Base-by-base conservation (phyloP, 2,329 filamentous ascomycete genomes). In the Ceratocystis papillata region DNA sequence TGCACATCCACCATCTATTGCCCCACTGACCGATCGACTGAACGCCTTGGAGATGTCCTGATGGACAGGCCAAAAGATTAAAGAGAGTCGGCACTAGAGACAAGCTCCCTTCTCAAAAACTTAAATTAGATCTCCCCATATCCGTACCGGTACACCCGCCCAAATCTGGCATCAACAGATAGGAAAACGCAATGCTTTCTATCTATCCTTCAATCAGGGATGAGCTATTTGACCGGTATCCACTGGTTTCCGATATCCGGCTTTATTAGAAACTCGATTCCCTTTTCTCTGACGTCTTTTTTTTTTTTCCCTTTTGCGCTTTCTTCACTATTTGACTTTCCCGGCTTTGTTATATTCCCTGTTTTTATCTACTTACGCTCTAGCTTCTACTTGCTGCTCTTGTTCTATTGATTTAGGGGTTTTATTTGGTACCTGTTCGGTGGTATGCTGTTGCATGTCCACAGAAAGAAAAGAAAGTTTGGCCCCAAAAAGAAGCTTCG, bases 331-430 rank as follows among this genome's bases (percentile, higher is more conserved):
- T 41, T 28, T 53, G 48, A 25, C 12, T 37, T 33, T 37, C 2
- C 20, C 15, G 28, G 20, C 55, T 59, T 59, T 22, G 55, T 59
- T 55, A 55, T 59, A 59, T 59, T 59, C 55, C 55, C 55, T 28
- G 28, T 33, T 41, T 41, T 15, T 15, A 41, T 41, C 25, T 59
- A 30, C 25, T 25, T 20, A 37, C 55, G 33, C 55, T 37, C 55
- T 33, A 30, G 55, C 55, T 59, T 53, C 25, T 53, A 22, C 10
- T 53, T 10, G 12, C 25, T 53, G 48, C 25, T 53, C 48, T 53
- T 59, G 12, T 59, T 55, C 25, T 20, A 7, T 10, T 59, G 30
- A 10, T 20, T 25, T 59, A 37, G n/a, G n/a, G n/a, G 8, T 37
- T 59, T 37, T 15, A 59, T 59, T 37, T 59, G 55, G 55, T 30